Conservation (phyloP, 2,329 filamentous ascomycete species). For the Nemania bipapillata region DNA sequence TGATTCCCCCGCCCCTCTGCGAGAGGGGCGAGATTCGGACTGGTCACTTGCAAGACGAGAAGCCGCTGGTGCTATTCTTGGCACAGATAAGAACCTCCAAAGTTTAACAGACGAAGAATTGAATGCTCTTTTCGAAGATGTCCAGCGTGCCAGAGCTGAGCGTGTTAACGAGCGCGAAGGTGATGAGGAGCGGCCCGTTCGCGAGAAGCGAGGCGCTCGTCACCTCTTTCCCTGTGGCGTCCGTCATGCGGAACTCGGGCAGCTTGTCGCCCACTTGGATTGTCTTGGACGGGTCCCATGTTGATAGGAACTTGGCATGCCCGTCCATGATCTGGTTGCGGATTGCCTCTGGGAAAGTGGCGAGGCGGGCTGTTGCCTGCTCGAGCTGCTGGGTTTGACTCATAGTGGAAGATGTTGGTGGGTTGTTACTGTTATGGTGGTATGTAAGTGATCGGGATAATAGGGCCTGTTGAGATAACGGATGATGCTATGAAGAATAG, state of each 20-base stretch:
- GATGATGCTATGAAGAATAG: neutral
- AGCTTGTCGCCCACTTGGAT: slow-evolving; percentile 52
- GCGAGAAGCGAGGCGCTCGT: slow-evolving; percentile 47
- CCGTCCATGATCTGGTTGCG: slow-evolving; percentile 25
- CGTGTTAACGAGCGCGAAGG: slow-evolving; percentile 77
- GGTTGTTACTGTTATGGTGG: neutral
- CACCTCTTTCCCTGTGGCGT: slow-evolving; percentile 52
- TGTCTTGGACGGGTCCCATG: slow-evolving; percentile 45
- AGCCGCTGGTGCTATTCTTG: slow-evolving; percentile 89
- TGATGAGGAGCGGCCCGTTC: slow-evolving; percentile 64
- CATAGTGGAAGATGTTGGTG: slow-evolving; percentile 20
- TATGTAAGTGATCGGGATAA: neutral
- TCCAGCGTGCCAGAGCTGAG: slow-evolving; percentile 85
- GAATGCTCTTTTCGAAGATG: slow-evolving; percentile 91
- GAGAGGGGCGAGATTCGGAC: slow-evolving; percentile 82
- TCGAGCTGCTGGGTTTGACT: slow-evolving; percentile 36
- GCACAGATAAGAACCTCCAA: slow-evolving; percentile 89
- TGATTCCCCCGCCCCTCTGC: slow-evolving; percentile 79
- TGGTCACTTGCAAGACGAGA: slow-evolving; percentile 94
- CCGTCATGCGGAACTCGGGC: slow-evolving; percentile 51
- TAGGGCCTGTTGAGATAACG: neutral
- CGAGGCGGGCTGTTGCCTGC: slow-evolving; percentile 17
- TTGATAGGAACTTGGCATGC: slow-evolving; percentile 33
- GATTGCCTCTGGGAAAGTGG: slow-evolving; percentile 23
- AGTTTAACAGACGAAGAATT: slow-evolving; percentile 93